Evolutionary conservation across 2,329 filamentous ascomycete species (phyloP).

Genomic region (Fusarium sp.): DNA sequence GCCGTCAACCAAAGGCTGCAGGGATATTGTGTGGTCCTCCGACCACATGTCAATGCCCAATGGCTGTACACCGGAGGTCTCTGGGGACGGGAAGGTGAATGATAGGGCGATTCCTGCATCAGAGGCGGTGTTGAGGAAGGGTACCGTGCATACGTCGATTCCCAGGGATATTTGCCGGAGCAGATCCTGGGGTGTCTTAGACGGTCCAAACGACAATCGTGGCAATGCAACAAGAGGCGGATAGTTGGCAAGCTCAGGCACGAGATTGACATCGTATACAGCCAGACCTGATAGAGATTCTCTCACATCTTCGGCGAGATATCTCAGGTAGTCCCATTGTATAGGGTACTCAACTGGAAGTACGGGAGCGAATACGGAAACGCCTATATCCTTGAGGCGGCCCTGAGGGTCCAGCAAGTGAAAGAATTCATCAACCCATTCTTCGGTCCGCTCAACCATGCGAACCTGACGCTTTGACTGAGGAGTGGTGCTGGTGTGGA

Average conservation of each 20-base stretch:
- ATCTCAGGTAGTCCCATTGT: slow-evolving; percentile 81
- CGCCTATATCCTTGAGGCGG: slow-evolving; percentile 41
- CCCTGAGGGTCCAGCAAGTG: slow-evolving; percentile 44
- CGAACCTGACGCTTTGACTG: slow-evolving; percentile 77
- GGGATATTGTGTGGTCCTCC: slow-evolving; percentile 64
- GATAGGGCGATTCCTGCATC: slow-evolving; percentile 85
- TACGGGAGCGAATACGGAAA: slow-evolving; percentile 69
- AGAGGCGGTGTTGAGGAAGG: slow-evolving; percentile 76
- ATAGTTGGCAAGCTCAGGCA: slow-evolving; percentile 69
- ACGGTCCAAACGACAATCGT: slow-evolving; percentile 75
- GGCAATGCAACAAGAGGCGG: slow-evolving; percentile 67
- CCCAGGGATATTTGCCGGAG: slow-evolving; percentile 78
- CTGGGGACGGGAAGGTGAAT: slow-evolving; percentile 72
- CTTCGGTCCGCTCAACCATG: slow-evolving; percentile 86
- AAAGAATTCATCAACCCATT: slow-evolving; percentile 77
- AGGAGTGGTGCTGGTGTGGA: slow-evolving; percentile 57
- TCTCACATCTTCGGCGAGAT: slow-evolving; percentile 69
- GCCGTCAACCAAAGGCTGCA: slow-evolving; percentile 65
- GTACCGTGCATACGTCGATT: slow-evolving; percentile 78
- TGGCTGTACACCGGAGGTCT: slow-evolving; percentile 47
- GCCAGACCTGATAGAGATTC: slow-evolving; percentile 72
- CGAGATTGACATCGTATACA: slow-evolving; percentile 75
- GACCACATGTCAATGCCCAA: slow-evolving; percentile 84
- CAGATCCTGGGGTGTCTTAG: slow-evolving; percentile 75
- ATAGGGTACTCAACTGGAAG: slow-evolving; percentile 76